Percentiles rank a stretch among this genome's conserved stretches.
Conservation (phyloP, 2,329 filamentous ascomycete genomes). For the Scedosporium aurantiacum region DNA sequence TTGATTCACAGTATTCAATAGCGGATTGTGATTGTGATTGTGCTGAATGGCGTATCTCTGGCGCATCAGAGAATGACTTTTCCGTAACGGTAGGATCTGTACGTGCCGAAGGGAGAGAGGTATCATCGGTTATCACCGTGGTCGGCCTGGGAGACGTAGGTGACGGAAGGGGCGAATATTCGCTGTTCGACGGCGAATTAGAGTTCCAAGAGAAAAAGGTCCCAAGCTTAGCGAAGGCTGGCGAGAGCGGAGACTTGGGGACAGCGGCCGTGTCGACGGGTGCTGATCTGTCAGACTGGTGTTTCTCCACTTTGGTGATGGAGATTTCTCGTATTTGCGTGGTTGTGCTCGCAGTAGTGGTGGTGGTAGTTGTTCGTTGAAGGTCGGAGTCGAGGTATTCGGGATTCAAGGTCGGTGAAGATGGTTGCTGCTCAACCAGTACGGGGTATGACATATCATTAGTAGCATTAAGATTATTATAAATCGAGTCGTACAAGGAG, state of each 20-base stretch:
- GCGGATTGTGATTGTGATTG: slow-evolving; percentile 23
- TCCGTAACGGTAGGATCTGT: background rate
- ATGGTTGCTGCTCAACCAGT: slow-evolving; percentile 10
- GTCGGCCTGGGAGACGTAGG: slow-evolving; percentile 34
- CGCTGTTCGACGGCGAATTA: slow-evolving; percentile 32
- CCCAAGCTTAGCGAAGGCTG: slow-evolving; percentile 36
- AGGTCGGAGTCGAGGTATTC: background rate
- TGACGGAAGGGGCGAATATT: slow-evolving; percentile 43
- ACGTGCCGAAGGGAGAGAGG: slow-evolving; percentile 3
- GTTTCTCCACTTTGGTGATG: background rate
- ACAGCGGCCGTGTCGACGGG: background rate
- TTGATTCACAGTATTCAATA: slow-evolving; percentile 39
- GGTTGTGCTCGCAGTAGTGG: background rate
- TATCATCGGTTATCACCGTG: slow-evolving; percentile 21
- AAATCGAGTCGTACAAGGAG: slow-evolving; percentile 8
- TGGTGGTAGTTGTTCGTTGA: background rate
- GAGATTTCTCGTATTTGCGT: background rate
- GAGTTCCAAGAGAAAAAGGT: slow-evolving; percentile 44
- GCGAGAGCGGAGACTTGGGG: slow-evolving; percentile 34
- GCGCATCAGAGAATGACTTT: slow-evolving; percentile 19
- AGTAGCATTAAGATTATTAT: slow-evolving; percentile 10
- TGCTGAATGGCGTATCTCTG: slow-evolving; percentile 25
- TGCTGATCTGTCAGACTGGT: background rate
- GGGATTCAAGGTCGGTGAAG: slow-evolving; percentile 9
- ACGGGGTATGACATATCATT: slow-evolving; percentile 9